A percentile compares a stretch with the other conserved stretches of the same genome.
phyloP scores from a whole-genome alignment of 2,329 filamentous ascomycete genomes.

The Mariannaea sp. region DNA sequence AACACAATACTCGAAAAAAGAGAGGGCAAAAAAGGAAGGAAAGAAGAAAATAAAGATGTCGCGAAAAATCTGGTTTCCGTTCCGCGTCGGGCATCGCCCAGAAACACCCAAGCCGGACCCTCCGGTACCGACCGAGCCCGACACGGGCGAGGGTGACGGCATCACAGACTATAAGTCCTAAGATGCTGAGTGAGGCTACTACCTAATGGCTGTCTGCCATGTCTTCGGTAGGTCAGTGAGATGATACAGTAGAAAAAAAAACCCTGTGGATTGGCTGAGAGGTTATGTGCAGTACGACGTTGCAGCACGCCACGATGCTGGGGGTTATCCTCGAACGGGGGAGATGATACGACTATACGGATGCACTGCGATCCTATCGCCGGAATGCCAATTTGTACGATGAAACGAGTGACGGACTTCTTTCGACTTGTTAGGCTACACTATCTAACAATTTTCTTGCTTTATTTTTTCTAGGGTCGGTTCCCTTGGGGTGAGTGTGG shows the following conservation, averaged over 20 bases:
- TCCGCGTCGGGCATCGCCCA: constrained; percentile 32
- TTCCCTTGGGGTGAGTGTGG: background rate
- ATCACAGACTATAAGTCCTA: constrained; percentile 36
- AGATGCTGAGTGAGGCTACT: background rate
- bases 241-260: background rate
- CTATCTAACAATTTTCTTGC: background rate
- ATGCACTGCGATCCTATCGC: background rate
- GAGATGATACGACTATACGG: background rate
- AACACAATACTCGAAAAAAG: too few relatives aligned
- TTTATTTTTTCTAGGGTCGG: too few relatives aligned
- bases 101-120: constrained; percentile 41
- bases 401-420: background rate
- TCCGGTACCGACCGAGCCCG: constrained; percentile 40
- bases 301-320: background rate
- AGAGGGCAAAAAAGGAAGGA: too few relatives aligned
- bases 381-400: background rate
- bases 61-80: background rate
- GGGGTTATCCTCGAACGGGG: background rate
- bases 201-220: background rate
- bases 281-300: background rate
- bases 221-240: constrained; percentile 17
- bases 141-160: constrained; percentile 40
- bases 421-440: background rate
- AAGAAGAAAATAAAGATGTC: constrained; percentile 15
- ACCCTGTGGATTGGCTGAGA: background rate